Evolutionary conservation across 2,329 filamentous ascomycete species (phyloP).

Genomic region (Colletotrichum eremochloae): DNA sequence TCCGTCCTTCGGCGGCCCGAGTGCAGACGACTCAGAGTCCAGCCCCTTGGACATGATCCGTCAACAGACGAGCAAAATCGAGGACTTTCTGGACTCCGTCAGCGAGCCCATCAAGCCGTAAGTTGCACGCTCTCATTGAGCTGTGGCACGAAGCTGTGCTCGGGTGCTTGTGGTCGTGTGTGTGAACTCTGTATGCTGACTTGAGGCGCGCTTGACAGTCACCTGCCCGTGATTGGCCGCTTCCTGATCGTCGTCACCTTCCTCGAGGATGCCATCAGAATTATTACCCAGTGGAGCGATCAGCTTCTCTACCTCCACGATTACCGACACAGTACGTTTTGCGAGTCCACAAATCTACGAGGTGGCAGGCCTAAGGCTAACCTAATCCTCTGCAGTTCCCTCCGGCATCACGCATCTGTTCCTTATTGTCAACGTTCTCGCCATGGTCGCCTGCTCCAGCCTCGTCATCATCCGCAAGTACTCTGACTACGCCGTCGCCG

Average conservation of each 20-base stretch:
- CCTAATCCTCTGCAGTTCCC: constrained; percentile 73
- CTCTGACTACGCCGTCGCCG: constrained; percentile 91
- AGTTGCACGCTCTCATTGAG: constrained; percentile 57
- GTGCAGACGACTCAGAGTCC: constrained; percentile 61
- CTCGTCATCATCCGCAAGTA: constrained; percentile 93
- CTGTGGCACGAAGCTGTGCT: constrained; percentile 21
- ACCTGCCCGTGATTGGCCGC: constrained; percentile 93
- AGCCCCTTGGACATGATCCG: constrained; percentile 90
- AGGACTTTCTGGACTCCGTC: constrained; percentile 88
- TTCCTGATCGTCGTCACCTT: constrained; percentile 99
- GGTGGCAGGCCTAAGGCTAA: constrained; percentile 26
- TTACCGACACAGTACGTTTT: constrained; percentile 87
- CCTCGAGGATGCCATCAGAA: constrained; percentile 94
- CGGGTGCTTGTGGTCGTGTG: constrained; percentile 21
- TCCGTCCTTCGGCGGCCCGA: constrained; percentile 41
- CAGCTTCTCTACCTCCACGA: constrained; percentile 94
- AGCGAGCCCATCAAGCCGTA: constrained; percentile 96
- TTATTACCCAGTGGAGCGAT: constrained; percentile 97
- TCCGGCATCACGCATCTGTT: constrained; percentile 91
- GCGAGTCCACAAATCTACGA: neutral
- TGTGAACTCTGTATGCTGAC: constrained; percentile 44
- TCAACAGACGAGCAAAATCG: constrained; percentile 97
- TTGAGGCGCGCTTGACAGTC: constrained; percentile 65
- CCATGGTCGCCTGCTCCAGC: constrained; percentile 85
- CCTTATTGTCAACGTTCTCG: constrained; percentile 88